Evolutionary conservation across 768 basidiomycete genomes (phyloP), one percentile per base, ranked within the genome.

Genomic region (Imleria badia): DNA sequence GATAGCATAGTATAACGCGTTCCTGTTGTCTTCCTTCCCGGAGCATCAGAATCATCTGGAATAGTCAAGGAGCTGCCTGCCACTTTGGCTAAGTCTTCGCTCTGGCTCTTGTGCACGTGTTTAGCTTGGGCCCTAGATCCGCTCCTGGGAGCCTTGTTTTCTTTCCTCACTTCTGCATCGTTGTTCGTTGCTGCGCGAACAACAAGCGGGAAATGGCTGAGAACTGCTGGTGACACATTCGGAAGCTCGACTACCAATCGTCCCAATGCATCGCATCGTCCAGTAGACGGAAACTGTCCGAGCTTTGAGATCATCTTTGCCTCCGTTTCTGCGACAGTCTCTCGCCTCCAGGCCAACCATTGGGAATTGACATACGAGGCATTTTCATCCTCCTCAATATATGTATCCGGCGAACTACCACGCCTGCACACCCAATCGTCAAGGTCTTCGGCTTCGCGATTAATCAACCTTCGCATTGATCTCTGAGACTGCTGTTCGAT

Each of bases 241-340:
- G 44, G 54, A 15, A 55, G 19, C 5, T 52, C 19, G 15, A 55
- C 54, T 9, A 52, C 12, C 0, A 55, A 15, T 14, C 54, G 44
- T 14, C 54, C 50, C 12, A 55, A 19, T 19, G 50, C 50, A 9
- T 55, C 54, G 9, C 50, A 55, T 23, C 44, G 50, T 45, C 54
- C 54, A 5, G 36, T 55, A 0, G 50, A 41, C 3, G 44, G 50
- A 20, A 35, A 10, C 19, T 22, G 36, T 22, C 50, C 44, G 6
- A 55, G 54, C 11, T 42, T 29, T 14, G 54, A 41, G 26, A 45
- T 41, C 36, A 22, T 39, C 44, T 10, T 5, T 1, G 8, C 36
- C 19, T 22, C 45, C 20, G 43, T 41, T 38, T 53, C 51, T 14
- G 10, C 11, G 3, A 10, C 5, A 4, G 9, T 50, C 19, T 14